Base-by-base conservation (phyloP, 2,329 filamentous ascomycete species). In the Xylariales sp. region DNA sequence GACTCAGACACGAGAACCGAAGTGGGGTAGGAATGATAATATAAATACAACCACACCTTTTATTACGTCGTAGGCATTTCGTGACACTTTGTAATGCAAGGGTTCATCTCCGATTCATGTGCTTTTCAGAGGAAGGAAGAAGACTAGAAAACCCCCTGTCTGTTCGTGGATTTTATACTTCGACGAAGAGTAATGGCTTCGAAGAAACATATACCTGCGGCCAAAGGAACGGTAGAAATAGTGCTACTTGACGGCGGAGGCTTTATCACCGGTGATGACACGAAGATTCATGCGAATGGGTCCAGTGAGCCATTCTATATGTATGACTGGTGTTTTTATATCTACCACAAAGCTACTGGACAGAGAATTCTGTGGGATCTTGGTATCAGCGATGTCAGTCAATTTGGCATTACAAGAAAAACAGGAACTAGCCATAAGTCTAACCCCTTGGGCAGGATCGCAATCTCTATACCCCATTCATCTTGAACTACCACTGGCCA, bases 191-290 rank as follows among this genome's bases (percentile, higher is more conserved):
- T n/a, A n/a, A n/a, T n/a, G n/a, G n/a, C n/a, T n/a, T n/a, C n/a
- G n/a, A n/a, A n/a, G n/a, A n/a, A n/a, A n/a, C n/a, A n/a, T n/a
- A n/a, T n/a, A n/a, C n/a, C n/a, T n/a, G n/a, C n/a, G n/a, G n/a
- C n/a, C n/a, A n/a, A n/a, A n/a, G 34, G 34, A 6, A 9, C 19
- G 9, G 34, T 37, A 5, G 34, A 37, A 20, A 16, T 37, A 9
- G n/a, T 27, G n/a, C 27, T 37, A 12, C n/a, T 37, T 20, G 34
- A 37, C 14, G 34, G 34, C 4, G 34, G 34, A 16, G 34, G 34
- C 9, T 37, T 37, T n/a, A 37, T 22, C 34, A 37, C 20, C 16
- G 34, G 20, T n/a, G 34, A 37, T n/a, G 34, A 37, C n/a, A 27
- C 34, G 5, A 37, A 22, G 21, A 12, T 37, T 6, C 34, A 37